Evolutionary conservation across 495 filamentous ascomycete species (phyloP).

Genomic region (Aspergillus bridgeri): DNA sequence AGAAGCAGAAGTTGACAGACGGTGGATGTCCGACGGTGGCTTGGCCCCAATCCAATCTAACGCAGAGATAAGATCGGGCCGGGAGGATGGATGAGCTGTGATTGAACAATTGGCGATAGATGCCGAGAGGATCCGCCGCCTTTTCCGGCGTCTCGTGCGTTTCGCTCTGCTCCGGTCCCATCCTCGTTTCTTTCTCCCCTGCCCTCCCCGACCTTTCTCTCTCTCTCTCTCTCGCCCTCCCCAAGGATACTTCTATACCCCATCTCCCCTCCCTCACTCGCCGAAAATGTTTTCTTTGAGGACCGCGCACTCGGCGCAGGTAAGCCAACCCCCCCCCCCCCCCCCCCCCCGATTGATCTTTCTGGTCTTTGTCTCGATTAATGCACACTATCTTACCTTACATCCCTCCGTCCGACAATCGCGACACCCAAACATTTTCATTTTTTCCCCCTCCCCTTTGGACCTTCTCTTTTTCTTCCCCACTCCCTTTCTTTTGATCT

Average conservation of each 20-base stretch:
- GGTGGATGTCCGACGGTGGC: background rate
- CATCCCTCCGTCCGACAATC: slow-evolving; percentile 13
- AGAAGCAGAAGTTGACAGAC: no score
- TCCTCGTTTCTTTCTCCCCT: slow-evolving; percentile 10
- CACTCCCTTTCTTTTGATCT: background rate
- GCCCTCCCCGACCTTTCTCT: background rate
- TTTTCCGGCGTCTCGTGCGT: slow-evolving; percentile 35
- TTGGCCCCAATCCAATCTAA: slow-evolving; percentile 2
- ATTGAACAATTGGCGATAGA: slow-evolving; percentile 15
- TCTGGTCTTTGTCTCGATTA: slow-evolving; percentile 7
- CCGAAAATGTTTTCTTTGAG: slow-evolving; percentile 31
- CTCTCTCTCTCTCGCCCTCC: background rate
- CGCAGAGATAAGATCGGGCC: slow-evolving; percentile 48
- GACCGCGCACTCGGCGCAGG: slow-evolving; percentile 33
- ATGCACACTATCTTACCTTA: slow-evolving; percentile 15
- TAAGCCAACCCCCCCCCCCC: slow-evolving; percentile 17
- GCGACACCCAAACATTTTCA: background rate
- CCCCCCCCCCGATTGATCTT: background rate
- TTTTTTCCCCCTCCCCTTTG: background rate
- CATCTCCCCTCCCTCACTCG: slow-evolving; percentile 11
- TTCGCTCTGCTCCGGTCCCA: slow-evolving; percentile 5
- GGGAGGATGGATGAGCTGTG: slow-evolving; percentile 13
- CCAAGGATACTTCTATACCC: slow-evolving; percentile 3
- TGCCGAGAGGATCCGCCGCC: slow-evolving; percentile 46
- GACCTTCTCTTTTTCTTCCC: background rate